Evolutionary conservation across 768 basidiomycete genomes (phyloP).

Genomic region (Dendrothele bispora): DNA sequence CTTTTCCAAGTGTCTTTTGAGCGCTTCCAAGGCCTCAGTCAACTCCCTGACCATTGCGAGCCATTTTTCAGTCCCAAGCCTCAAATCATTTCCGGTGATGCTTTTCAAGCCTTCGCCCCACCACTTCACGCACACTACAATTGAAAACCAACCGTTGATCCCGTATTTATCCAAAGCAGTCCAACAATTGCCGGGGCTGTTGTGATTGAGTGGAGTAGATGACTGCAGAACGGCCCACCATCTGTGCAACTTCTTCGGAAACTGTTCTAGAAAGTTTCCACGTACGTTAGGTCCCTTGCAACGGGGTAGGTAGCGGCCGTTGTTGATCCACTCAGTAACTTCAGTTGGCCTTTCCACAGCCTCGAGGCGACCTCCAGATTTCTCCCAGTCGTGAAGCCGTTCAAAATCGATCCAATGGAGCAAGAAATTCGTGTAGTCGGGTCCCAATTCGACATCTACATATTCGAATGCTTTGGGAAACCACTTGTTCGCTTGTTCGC

Average conservation of each 20-base stretch:
- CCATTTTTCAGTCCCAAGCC: neutral
- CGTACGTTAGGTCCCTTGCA: neutral
- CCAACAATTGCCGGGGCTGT: too few relatives aligned
- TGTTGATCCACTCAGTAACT: too few relatives aligned
- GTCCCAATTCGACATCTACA: too few relatives aligned
- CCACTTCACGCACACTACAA: neutral
- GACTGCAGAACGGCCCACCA: neutral
- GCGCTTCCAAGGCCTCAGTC: too few relatives aligned
- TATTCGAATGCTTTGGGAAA: too few relatives aligned
- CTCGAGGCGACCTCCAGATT: too few relatives aligned
- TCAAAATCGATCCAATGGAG: too few relatives aligned
- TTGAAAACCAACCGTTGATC: neutral
- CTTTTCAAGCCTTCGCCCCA: neutral
- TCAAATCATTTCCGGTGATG: neutral
- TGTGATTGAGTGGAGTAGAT: neutral
- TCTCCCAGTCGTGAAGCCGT: too few relatives aligned
- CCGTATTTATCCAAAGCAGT: neutral
- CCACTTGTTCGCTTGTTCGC: too few relatives aligned
- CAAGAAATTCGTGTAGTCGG: too few relatives aligned
- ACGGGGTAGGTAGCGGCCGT: neutral
- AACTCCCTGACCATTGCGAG: neutral
- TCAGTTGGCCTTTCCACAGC: too few relatives aligned
- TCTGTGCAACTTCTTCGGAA: neutral
- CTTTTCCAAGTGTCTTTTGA: too few relatives aligned
- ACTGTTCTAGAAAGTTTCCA: neutral